Base-by-base conservation (phyloP, 495 filamentous ascomycete genomes). In the Talaromyces borbonicus region DNA sequence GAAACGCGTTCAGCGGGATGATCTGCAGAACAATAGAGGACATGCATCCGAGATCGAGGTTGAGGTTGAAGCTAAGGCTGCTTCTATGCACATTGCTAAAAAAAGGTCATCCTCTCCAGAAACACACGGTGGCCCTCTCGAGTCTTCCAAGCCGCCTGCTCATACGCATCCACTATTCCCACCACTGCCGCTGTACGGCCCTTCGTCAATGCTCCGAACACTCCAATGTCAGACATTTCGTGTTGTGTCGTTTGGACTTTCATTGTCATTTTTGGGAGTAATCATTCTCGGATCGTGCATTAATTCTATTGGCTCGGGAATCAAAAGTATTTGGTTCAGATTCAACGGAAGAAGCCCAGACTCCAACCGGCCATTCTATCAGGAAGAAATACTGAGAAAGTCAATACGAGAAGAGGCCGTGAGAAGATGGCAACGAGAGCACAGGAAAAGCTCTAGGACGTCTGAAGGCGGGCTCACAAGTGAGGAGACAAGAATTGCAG, bases 121-220 rank as follows among this genome's bases (percentile, higher is more conserved):
- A 22, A 9, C 4, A 1, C 35, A 38, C 8, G 65, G 6, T 22
- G 43, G 43, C 14, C 19, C 30, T 4, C 30, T 76, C 8, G 40
- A 58, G 2, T 49, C 50, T 1, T 58, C 65, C 2, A 50, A 62
- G 55, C 79, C 80, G 0, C 75, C 81, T 1, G 74, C 78, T 3
- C 68, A 75, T 54, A 87, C 81, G 5, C 81, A 94, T 56, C 89
- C 90, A 6, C 63, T 95, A 1, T 97, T 97, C 54, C 90, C 90
- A 8, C 84, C 87, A 7, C 61, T 97, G 11, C 90, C 90, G 0
- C 65, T 86, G 2, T 95, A 95, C 51, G 85, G 84, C 0, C 81
- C 88, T 0, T 81, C 88, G 0, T 79, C 83, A 2, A 18, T 72
- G 2, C 46, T 82, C 20, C 65, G 81, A 30, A 69, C 76, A 26